Evolutionary conservation across 108 stramenopile species (phyloP).

Genomic region (Pseudonitzschia delicatissima): DNA sequence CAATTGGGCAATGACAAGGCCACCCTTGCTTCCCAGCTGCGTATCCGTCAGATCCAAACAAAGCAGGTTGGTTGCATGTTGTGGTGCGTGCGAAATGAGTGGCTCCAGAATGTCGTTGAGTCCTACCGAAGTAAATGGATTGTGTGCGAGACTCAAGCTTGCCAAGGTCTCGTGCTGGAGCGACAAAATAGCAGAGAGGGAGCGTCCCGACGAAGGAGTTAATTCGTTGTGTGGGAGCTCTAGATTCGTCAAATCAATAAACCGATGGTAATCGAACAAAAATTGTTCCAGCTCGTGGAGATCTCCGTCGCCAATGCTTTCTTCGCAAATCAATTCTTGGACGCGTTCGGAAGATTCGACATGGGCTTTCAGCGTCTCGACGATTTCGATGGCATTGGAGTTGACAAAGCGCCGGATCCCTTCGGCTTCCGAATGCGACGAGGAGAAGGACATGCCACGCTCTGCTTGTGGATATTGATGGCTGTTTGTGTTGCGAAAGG

Average conservation of each 20-base stretch:
- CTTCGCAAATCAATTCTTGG: conserved; percentile 24
- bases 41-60: conserved; percentile 28
- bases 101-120: conserved; percentile 16
- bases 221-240: conserved; percentile 34
- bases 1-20: conserved; percentile 22
- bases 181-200: conserved; percentile 22
- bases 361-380: background rate
- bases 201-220: conserved; percentile 7
- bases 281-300: conserved; percentile 13
- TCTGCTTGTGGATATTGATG: no score
- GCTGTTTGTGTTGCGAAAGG: no score
- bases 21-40: conserved; percentile 28
- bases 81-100: background rate
- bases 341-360: background rate
- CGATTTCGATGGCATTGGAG: background rate
- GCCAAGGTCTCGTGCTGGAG: conserved; percentile 17
- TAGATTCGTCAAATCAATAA: conserved; percentile 20
- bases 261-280: conserved; percentile 6
- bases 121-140: conserved; percentile 27
- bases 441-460: no score
- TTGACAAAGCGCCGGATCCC: background rate
- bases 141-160: conserved; percentile 30
- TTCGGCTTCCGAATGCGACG: no score
- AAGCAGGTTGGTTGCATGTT: conserved; percentile 6
- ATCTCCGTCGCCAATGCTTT: conserved; percentile 19